Conservation (phyloP, 2,329 filamentous ascomycete genomes). For the Ceratocystis cubensis region DNA sequence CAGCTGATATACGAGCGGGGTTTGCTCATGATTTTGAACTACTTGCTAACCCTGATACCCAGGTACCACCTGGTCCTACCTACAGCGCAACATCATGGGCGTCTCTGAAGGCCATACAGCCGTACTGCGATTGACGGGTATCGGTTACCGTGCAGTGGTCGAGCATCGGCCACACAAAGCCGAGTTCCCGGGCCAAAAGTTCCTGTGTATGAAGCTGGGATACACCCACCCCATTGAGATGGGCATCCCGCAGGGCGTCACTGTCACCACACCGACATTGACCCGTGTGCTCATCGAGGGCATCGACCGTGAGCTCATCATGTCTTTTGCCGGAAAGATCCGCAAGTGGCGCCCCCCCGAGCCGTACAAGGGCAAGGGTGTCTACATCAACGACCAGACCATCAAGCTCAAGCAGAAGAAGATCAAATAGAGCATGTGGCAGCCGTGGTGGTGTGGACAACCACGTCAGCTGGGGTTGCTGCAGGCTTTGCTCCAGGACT, state of each 20-base stretch:
- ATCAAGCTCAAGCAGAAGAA: constrained; percentile 98
- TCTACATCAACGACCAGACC: constrained; percentile 94
- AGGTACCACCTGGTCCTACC: constrained; percentile 83
- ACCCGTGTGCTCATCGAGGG: constrained; percentile 87
- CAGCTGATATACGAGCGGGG: neutral
- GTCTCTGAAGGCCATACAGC: constrained; percentile 95
- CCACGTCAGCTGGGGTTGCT: too few relatives aligned
- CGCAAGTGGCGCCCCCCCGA: constrained; percentile 81
- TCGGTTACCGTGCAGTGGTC: constrained; percentile 90
- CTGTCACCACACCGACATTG: constrained; percentile 75
- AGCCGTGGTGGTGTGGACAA: too few relatives aligned
- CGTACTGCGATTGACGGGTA: constrained; percentile 82
- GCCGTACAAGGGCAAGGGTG: constrained; percentile 98
- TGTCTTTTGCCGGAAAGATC: constrained; percentile 82
- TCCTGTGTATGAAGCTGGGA: constrained; percentile 86
- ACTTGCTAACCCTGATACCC: neutral
- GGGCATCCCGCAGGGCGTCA: constrained; percentile 68
- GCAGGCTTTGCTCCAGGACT: neutral
- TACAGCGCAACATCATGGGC: constrained; percentile 82
- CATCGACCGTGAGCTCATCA: constrained; percentile 71
- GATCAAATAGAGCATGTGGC: constrained; percentile 53
- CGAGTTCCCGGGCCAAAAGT: constrained; percentile 69
- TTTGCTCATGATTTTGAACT: neutral
- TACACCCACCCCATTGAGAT: constrained; percentile 94
- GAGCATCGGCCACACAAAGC: constrained; percentile 58